These are phyloP conservation scores for Russula foetens DNA, from an alignment of 768 basidiomycete genomes.

Conservation along the genomic window DNA sequence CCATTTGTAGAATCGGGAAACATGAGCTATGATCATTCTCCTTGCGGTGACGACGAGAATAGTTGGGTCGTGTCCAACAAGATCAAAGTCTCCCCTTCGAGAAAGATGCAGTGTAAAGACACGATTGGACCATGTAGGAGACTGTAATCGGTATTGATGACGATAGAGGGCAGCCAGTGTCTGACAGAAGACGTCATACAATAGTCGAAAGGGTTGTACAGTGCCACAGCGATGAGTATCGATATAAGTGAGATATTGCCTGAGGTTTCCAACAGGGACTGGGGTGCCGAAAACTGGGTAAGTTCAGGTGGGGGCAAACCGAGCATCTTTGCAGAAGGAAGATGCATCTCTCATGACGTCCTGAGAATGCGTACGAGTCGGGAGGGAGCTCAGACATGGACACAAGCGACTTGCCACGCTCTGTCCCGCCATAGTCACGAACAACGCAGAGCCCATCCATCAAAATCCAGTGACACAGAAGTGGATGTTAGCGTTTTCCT, in stretches of 20 bases:
- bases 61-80: too few relatives aligned
- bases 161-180: conserved; percentile 21
- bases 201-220: conserved; percentile 21
- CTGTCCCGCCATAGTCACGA: too few relatives aligned
- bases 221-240: conserved; percentile 10
- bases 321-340: background rate
- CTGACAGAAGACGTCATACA: conserved; percentile 25
- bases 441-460: too few relatives aligned
- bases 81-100: too few relatives aligned
- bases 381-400: too few relatives aligned
- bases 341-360: background rate
- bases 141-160: conserved; percentile 22
- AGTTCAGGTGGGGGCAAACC: background rate
- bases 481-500: background rate
- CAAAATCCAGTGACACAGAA: too few relatives aligned
- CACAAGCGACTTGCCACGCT: too few relatives aligned
- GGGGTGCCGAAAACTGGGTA: background rate
- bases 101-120: conserved; percentile 8
- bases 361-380: background rate
- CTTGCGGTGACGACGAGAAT: too few relatives aligned
- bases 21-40: too few relatives aligned
- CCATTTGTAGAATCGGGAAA: too few relatives aligned
- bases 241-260: conserved; percentile 25
- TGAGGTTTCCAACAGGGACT: conserved; percentile 23
- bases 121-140: conserved; percentile 22